Evolutionary conservation across 108 stramenopile species (phyloP), one percentile per base, ranked within the genome.

Genomic region (Conticribra weissflogii): DNA sequence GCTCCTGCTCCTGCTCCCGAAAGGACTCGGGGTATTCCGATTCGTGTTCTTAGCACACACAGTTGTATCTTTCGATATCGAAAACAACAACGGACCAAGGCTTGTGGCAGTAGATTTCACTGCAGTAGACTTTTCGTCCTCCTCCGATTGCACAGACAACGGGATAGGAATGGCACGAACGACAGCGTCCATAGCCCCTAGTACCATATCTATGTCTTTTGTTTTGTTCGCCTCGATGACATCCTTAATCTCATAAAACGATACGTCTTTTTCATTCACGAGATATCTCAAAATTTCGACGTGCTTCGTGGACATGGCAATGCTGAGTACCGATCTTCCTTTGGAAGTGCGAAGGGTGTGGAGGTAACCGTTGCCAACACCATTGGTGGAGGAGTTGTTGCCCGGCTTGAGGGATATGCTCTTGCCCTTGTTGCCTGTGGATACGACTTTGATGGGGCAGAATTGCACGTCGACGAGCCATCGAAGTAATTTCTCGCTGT

Each of bases 391-490:
- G 12, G 8, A 5, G 36, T 41, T 41, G 36, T 12, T 62, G 33
- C n/a, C 30, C 16, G 47, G 46, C 4, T 21, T 27, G 24, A 62
- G 60, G 28, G 30, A 46, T 52, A 47, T 51, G 52, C 34, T 54
- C 51, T 44, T 73, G 45, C 52, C 66, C 29, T 44, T 71, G 45
- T 83, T 83, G 1, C 72, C 79, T 3, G 83, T 81, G 5, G 79
- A 70, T 23, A 84, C 69, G 0, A 71, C 51, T 23, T 88, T 84
- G 7, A 94, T 64, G 3, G 93, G 93, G 59, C 90, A 91, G 63
- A 71, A 87, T 52, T 86, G 93, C 46, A 86, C 88, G 44, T 95
- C 91, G 18, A 95, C 61, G 4, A 95, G 72, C 93, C 93, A 95
- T 48, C 84, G 73, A 9, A 92, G 61, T n/a, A 95, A 79, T 30